phyloP scores from a whole-genome alignment of 345 rosid genomes.

The Eucalyptus victrix region DNA sequence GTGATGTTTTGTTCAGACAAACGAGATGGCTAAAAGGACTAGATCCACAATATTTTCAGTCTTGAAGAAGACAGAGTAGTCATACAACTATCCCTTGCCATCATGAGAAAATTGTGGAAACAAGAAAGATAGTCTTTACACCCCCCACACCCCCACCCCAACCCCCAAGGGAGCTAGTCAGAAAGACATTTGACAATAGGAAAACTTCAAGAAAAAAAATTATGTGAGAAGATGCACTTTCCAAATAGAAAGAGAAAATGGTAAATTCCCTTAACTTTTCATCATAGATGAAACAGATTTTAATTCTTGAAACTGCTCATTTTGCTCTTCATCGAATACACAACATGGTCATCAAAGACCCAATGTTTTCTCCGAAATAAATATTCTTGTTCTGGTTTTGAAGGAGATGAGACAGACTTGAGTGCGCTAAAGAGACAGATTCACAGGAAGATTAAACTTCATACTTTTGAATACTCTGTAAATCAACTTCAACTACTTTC shows the following conservation, averaged over 20 bases:
- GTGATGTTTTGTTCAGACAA: neutral
- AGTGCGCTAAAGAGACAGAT: neutral
- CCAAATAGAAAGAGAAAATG: neutral
- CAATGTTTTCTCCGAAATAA: neutral
- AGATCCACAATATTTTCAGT: neutral
- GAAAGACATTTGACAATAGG: neutral
- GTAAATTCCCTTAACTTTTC: neutral
- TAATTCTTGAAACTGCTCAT: neutral
- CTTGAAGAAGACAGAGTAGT: neutral
- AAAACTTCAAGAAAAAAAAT: neutral
- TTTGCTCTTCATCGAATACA: neutral
- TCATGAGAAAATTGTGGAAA: neutral
- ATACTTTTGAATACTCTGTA: neutral
- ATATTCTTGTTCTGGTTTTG: neutral
- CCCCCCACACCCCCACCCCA: too few species aligned
- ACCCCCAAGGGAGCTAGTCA: neutral
- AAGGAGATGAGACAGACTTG: neutral
- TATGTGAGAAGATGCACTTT: neutral
- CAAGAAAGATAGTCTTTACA: neutral
- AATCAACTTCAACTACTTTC: neutral
- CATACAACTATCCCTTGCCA: neutral
- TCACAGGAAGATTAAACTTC: neutral
- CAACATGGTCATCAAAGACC: neutral
- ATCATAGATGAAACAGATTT: neutral
- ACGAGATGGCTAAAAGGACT: neutral